These are phyloP conservation scores for Claviceps spartinae DNA, from an alignment of 2,329 filamentous ascomycete genomes.

Conservation along the genomic window DNA sequence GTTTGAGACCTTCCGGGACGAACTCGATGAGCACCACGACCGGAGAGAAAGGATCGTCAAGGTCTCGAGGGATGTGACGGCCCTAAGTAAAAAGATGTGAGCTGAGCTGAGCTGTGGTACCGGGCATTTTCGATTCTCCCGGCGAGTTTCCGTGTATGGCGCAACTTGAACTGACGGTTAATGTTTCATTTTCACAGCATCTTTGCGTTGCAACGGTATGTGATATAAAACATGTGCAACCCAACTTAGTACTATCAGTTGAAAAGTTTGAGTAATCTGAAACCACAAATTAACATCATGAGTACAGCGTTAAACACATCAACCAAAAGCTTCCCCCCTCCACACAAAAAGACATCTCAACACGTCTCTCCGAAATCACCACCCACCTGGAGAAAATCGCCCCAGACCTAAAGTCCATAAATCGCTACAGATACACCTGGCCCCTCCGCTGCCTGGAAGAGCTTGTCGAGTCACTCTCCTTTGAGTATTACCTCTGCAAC, in stretches of 20 bases:
- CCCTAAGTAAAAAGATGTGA: slow-evolving; percentile 93
- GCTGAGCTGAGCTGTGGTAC: slow-evolving; percentile 8
- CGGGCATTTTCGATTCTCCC: too few species aligned
- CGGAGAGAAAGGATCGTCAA: slow-evolving; percentile 83
- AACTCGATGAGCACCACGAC: slow-evolving; percentile 91
- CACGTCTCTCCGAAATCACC: slow-evolving; percentile 57
- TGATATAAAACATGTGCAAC: background rate
- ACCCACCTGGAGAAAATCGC: slow-evolving; percentile 54
- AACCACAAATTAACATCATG: background rate
- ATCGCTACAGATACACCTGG: slow-evolving; percentile 67
- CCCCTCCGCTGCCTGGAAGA: slow-evolving; percentile 84
- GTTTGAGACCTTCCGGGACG: slow-evolving; percentile 74
- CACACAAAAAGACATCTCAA: slow-evolving; percentile 56
- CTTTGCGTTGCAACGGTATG: slow-evolving; percentile 26
- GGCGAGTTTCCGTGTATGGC: background rate
- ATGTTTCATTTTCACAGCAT: slow-evolving; percentile 16
- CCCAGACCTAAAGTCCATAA: slow-evolving; percentile 62
- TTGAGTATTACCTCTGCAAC: slow-evolving; percentile 71
- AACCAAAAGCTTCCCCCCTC: slow-evolving; percentile 50
- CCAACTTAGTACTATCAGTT: too few species aligned
- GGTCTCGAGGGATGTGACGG: slow-evolving; percentile 82
- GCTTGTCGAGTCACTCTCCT: slow-evolving; percentile 82
- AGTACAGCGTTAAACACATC: slow-evolving; percentile 47
- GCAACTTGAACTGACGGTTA: background rate
- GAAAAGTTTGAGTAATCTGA: too few species aligned